These are phyloP conservation scores for Micractinium conductrix DNA, from an alignment of 139 green algal species.

Conservation along the genomic window DNA sequence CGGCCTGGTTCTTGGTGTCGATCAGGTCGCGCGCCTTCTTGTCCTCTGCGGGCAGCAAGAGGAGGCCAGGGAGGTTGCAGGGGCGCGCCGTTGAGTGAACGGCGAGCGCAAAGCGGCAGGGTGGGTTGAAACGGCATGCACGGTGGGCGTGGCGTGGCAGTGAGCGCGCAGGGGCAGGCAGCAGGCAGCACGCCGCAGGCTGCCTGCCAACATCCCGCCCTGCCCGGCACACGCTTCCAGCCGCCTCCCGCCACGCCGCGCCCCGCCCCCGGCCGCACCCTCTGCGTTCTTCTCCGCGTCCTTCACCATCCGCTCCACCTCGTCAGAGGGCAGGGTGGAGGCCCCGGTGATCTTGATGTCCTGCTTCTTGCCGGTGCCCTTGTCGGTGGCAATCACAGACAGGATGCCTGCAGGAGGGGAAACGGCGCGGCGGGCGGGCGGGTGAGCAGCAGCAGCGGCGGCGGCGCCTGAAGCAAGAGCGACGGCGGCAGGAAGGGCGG, in stretches of 20 bases:
- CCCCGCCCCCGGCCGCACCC: background rate
- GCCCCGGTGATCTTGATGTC: conserved; percentile 99
- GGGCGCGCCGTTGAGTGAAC: too few relatives aligned
- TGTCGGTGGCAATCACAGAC: conserved; percentile 97
- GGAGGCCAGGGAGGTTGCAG: background rate
- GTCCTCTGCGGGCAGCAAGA: conserved; percentile 73
- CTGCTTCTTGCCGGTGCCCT: conserved; percentile 95
- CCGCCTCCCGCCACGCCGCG: too few relatives aligned
- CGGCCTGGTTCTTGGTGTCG: conserved; percentile 96
- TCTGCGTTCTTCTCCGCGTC: conserved; percentile 92
- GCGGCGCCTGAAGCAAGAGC: too few relatives aligned
- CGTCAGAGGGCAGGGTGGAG: conserved; percentile 77
- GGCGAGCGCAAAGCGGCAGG: too few relatives aligned
- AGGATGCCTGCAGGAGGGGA: conserved; percentile 76
- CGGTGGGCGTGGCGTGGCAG: too few relatives aligned
- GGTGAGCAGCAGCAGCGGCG: too few relatives aligned
- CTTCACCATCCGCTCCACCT: conserved; percentile 97
- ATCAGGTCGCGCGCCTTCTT: conserved; percentile 92
- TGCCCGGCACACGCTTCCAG: too few relatives aligned
- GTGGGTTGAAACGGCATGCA: too few relatives aligned
- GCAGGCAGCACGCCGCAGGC: too few relatives aligned
- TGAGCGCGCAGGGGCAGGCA: too few relatives aligned
- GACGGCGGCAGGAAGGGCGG: too few relatives aligned
- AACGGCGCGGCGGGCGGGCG: background rate
- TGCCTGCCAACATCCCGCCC: too few relatives aligned